phyloP scores from a whole-genome alignment of 805 yeast genomes.

The Zygosaccharomyces lentus region DNA sequence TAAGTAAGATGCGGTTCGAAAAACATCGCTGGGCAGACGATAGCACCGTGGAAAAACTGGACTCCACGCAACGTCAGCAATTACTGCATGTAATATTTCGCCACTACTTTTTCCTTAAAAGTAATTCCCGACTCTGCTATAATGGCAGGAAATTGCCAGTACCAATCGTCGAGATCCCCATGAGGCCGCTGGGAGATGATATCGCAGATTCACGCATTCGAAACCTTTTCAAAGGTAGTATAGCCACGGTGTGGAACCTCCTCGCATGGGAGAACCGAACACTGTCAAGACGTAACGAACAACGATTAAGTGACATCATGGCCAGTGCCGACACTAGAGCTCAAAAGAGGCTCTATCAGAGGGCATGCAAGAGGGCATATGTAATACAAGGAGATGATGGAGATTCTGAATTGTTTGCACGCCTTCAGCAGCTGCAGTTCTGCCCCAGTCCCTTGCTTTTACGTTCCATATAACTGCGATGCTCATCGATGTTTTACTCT shows the following conservation, averaged over 20 bases:
- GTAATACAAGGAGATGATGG: slow-evolving; percentile 6
- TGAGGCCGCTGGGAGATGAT: slow-evolving; percentile 24
- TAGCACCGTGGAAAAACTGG: slow-evolving; percentile 5
- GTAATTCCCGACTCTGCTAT: slow-evolving; percentile 16
- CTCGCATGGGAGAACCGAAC: slow-evolving; percentile 22
- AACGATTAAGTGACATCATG: slow-evolving; percentile 15
- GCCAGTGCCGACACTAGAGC: slow-evolving; percentile 8
- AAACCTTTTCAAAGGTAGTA: slow-evolving; percentile 19
- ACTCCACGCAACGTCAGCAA: slow-evolving; percentile 7
- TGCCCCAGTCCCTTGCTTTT: slow-evolving; percentile 9
- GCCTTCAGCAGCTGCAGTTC: slow-evolving; percentile 1
- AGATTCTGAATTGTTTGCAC: background rate
- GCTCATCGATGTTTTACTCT: background rate
- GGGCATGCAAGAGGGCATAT: slow-evolving; percentile 21
- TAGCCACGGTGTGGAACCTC: slow-evolving; percentile 17
- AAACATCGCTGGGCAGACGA: slow-evolving; percentile 14
- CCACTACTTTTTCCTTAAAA: slow-evolving; percentile 22
- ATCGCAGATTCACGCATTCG: slow-evolving; percentile 18
- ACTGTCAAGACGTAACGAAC: slow-evolving; percentile 11
- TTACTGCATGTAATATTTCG: slow-evolving; percentile 16
- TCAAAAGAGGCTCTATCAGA: slow-evolving; percentile 17
- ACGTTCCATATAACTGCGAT: slow-evolving; percentile 1
- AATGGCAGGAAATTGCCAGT: slow-evolving; percentile 16
- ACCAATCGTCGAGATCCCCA: slow-evolving; percentile 25
- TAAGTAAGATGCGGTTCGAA: slow-evolving; percentile 11